Evolutionary conservation across 1,139 yeast species (phyloP), one percentile per base, ranked within the genome.

Genomic region (Yamadazyma atmosphaerica): DNA sequence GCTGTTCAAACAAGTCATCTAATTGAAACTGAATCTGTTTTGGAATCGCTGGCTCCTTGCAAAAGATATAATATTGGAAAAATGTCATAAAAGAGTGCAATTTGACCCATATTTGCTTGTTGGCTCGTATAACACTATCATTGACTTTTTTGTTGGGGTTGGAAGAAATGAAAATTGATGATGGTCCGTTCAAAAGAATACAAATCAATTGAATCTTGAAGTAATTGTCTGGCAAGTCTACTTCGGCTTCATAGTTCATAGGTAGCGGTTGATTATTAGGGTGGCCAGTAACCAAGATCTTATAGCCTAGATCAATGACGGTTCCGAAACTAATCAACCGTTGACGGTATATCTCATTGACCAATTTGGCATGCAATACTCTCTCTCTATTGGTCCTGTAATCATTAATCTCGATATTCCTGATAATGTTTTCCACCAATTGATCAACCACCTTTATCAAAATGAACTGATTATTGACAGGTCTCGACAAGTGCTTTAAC

Each of bases 41-140:
- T 0, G 96, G 90, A 24, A 86, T 40, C 10, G 31, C 9, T 1
- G 87, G 86, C 34, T 66, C 72, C 53, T 89, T 89, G 35, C 86
- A 76, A 55, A 72, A 77, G n/a, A 78, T 60, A 52, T 87, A 89
- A 55, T 79, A 88, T 52, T 88, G 95, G 45, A 88, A 81, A 50
- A 81, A 83, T 14, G 73, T 70, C 46, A 84, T 52, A 45, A 84
- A 77, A 3, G 74, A 56, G 5, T 63, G 62, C 21, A 83, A 46
- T 33, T 68, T 42, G 9, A 58, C 60, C 40, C 57, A 45, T 7
- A 37, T 17, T 29, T 11, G 15, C 3, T 28, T 21, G 53, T 37
- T 46, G 21, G 32, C 25, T 31, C 18, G 28, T 30, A 15, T 30
- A 16, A 9, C 8, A 32, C 12, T 31, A 18, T 22, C 26, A 34